Evolutionary conservation across 495 filamentous ascomycete genomes (phyloP).

Genomic region (Xylaria longipes): DNA sequence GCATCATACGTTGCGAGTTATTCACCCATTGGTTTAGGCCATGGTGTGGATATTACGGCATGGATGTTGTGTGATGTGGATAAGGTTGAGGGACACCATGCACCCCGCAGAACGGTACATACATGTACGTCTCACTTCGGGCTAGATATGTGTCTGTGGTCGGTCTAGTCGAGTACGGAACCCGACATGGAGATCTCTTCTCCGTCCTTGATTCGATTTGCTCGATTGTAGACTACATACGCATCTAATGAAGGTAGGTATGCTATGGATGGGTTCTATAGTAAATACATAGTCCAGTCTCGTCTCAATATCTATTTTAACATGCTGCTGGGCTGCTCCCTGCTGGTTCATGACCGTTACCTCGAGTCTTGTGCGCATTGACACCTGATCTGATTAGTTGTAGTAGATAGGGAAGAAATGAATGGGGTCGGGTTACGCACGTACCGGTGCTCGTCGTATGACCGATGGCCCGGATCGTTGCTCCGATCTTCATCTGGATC

Average conservation of each 20-base stretch:
- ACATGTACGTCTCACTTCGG: neutral
- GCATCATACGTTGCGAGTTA: neutral
- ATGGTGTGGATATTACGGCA: too few species aligned
- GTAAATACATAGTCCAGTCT: neutral
- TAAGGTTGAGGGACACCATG: neutral
- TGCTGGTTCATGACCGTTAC: too few species aligned
- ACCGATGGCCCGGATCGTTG: neutral
- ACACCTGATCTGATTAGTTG: too few species aligned
- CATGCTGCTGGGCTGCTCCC: too few species aligned
- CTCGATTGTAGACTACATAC: neutral
- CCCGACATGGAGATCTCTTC: neutral
- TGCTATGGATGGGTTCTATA: neutral
- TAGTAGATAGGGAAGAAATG: neutral
- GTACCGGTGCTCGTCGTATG: neutral
- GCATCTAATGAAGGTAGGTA: neutral
- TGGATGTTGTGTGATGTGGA: neutral
- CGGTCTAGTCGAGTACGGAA: neutral
- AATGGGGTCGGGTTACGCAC: neutral
- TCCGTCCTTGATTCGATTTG: neutral
- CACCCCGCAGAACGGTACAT: neutral
- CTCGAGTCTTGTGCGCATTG: neutral
- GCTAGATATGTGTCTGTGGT: neutral
- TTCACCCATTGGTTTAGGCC: neutral
- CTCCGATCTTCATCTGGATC: neutral
- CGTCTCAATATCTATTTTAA: neutral